Percentiles rank a stretch among this genome's conserved stretches.
phyloP scores from a whole-genome alignment of 208 protist species.

The Leishmania amazonensis region DNA sequence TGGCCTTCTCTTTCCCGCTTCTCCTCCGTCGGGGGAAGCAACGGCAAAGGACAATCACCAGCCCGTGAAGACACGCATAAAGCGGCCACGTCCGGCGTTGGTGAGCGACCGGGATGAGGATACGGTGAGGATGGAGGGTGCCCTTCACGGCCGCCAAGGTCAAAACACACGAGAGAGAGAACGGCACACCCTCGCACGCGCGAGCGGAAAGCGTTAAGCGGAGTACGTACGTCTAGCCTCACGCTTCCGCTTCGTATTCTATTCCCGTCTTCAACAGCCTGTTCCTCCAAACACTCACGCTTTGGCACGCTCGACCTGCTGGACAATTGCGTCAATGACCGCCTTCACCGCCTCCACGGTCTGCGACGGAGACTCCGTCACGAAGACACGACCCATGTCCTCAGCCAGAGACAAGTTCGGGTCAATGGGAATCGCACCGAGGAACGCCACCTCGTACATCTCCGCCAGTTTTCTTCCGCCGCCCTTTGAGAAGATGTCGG shows the following conservation, averaged over 20 bases:
- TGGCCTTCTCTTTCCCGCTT: neutral
- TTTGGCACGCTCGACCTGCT: slow-evolving; percentile 57
- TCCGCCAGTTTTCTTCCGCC: slow-evolving; percentile 78
- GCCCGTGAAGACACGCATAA: neutral
- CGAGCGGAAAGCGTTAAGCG: neutral
- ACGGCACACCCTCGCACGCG: neutral
- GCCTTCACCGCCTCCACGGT: slow-evolving; percentile 53
- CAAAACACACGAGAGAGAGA: neutral
- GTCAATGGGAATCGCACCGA: slow-evolving; percentile 86
- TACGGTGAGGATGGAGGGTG: too few species aligned
- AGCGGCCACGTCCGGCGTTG: neutral
- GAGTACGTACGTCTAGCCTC: neutral
- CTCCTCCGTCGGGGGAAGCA: neutral
- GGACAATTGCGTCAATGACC: slow-evolving; percentile 61
- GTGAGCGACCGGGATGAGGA: neutral
- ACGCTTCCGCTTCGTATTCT: neutral
- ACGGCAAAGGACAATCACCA: neutral
- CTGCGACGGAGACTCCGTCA: slow-evolving; percentile 30
- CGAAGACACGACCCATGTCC: slow-evolving; percentile 71
- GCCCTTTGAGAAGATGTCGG: slow-evolving; percentile 84
- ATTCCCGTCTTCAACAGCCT: neutral
- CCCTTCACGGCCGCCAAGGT: neutral
- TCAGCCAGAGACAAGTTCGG: slow-evolving; percentile 71
- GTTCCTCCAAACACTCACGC: neutral
- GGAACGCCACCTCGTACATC: slow-evolving; percentile 84